Evolutionary conservation across 129 eudicot species (phyloP), one percentile per base, ranked within the genome.

Genomic region (Mikania micrantha): DNA sequence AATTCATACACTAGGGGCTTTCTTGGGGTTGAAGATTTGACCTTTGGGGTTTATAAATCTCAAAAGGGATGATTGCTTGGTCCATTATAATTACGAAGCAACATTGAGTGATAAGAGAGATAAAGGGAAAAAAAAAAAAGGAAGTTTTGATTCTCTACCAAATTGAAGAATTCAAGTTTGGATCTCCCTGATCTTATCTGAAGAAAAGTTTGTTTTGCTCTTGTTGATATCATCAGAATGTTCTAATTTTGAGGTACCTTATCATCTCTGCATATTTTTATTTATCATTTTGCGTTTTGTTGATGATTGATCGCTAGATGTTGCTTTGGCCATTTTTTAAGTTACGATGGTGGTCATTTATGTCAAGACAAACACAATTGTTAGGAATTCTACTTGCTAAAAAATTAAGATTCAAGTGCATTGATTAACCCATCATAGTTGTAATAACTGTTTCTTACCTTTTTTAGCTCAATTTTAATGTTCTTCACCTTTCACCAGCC

Each of bases 221-320:
- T 70, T 38, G 68, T 58, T 71, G 67, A 42, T 56, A 71, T 71
- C 59, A 31, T 19, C 57, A 38, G 28, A 52, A 64, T 60, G 52
- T 45, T 75, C 53, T n/a, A 34, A 20, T 57, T 66, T 68, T 76
- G 36, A 60, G 80, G 80, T 68, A 76, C 64, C 28, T 68, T 68
- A 20, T 48, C 21, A 48, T 67, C 80, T 49, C 44, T 59, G 69
- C 64, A 25, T 76, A 47, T 25, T 59, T 27, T 25, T 67, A 27
- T 68, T 49, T 53, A 58, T 44, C 28, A 31, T 45, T 45, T 57
- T 59, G 24, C 25, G 24, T 67, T 32, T 57, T 66, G 34, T 34
- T 31, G 17, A 75, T 34, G 12, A 9, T 35, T 49, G 15, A n/a
- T n/a, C n/a, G n/a, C n/a, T n/a, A n/a, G n/a, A n/a, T 58, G 39